Percentiles rank a stretch among this genome's conserved stretches.
phyloP scores from a whole-genome alignment of 495 filamentous ascomycete species.

The Evernia prunastri region DNA sequence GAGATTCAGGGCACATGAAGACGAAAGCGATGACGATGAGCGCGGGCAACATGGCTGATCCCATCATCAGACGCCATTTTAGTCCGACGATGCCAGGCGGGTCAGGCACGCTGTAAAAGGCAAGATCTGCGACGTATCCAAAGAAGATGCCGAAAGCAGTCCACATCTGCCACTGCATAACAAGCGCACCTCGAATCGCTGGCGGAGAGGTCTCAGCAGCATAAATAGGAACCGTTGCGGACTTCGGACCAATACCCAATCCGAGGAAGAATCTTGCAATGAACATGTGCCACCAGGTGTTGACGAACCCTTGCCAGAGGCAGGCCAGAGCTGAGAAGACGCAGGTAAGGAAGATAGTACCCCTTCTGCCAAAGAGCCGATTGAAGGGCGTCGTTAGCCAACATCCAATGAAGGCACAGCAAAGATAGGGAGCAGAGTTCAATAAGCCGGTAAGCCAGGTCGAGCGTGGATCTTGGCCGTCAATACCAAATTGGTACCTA shows the following conservation, averaged over 20 bases:
- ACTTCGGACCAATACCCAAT: conserved; percentile 75
- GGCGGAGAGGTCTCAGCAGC: conserved; percentile 71
- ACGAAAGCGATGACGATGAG: conserved; percentile 63
- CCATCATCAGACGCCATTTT: conserved; percentile 83
- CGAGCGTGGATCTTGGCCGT: conserved; percentile 32
- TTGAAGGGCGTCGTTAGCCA: conserved; percentile 83
- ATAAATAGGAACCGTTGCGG: conserved; percentile 71
- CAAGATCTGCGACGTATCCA: conserved; percentile 65
- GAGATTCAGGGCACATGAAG: conserved; percentile 68
- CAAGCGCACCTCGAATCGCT: conserved; percentile 64
- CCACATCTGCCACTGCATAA: conserved; percentile 86
- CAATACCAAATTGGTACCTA: conserved; percentile 52
- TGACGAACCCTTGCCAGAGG: conserved; percentile 70
- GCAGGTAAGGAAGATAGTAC: conserved; percentile 77
- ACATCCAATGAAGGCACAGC: conserved; percentile 70
- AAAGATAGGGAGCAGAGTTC: conserved; percentile 65
- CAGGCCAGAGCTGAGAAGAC: conserved; percentile 59
- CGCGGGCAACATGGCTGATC: conserved; percentile 67
- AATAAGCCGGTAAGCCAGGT: conserved; percentile 53
- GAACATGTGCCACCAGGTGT: conserved; percentile 70
- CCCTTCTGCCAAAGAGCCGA: conserved; percentile 68
- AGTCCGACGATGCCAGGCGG: conserved; percentile 44
- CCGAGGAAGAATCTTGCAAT: conserved; percentile 65
- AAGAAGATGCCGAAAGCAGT: conserved; percentile 68
- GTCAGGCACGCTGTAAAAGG: conserved; percentile 54